phyloP scores from a whole-genome alignment of 345 rosid species.

The Trapa incisa region DNA sequence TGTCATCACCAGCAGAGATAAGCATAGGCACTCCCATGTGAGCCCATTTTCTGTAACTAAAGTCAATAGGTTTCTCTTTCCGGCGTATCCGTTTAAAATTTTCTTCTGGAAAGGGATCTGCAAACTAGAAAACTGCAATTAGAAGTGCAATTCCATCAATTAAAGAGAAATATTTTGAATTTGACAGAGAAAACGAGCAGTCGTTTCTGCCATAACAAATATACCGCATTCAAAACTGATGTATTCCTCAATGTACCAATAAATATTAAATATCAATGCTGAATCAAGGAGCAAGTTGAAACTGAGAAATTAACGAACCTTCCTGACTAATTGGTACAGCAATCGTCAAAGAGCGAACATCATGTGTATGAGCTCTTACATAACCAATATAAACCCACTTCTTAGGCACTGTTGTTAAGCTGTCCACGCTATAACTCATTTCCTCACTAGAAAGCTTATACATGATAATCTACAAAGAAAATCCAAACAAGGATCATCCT shows the following conservation, averaged over 20 bases:
- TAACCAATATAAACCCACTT: conserved; percentile 77
- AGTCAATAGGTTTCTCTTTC: conserved; percentile 44
- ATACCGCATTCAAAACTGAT: not conserved
- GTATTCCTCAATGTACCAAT: not conserved
- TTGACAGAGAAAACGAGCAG: no score
- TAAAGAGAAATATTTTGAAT: not conserved
- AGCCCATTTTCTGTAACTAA: conserved; percentile 79
- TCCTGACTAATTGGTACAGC: conserved; percentile 72
- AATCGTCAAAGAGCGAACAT: conserved; percentile 76
- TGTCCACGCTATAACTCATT: conserved; percentile 20
- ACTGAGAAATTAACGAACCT: conserved; percentile 38
- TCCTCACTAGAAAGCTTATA: conserved; percentile 51
- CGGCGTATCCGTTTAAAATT: conserved; percentile 34
- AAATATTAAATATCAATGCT: not conserved
- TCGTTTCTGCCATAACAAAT: not conserved
- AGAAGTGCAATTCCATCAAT: not conserved
- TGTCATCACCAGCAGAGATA: conserved; percentile 91
- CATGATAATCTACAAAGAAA: conserved; percentile 50
- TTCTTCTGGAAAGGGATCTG: conserved; percentile 56
- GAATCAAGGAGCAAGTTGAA: no score
- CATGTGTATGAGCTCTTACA: conserved; percentile 87
- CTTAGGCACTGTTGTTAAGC: conserved; percentile 32
- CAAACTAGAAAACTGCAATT: conserved; percentile 11
- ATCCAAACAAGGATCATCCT: not conserved
- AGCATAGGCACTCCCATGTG: conserved; percentile 94